Conservation (phyloP, 2,329 filamentous ascomycete species). For the Aspergillus piperis region DNA sequence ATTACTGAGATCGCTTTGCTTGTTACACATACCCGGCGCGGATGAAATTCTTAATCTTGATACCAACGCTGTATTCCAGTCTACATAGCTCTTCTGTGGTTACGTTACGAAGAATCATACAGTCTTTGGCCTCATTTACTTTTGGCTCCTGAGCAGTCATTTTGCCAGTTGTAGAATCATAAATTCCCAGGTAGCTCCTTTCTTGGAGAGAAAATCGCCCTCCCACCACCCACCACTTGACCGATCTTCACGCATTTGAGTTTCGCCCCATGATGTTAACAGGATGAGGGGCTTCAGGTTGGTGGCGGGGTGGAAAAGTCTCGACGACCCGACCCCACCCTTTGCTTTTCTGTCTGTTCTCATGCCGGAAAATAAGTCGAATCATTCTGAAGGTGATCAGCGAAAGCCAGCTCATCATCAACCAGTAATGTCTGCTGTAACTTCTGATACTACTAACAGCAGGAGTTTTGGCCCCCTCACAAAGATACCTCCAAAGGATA, state of each 20-base stretch:
- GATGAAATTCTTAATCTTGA: constrained; percentile 7
- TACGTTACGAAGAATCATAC: constrained; percentile 1
- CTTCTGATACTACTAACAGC: too few species aligned
- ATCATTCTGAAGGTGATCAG: too few species aligned
- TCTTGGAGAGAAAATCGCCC: too few species aligned
- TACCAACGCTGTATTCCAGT: constrained; percentile 10
- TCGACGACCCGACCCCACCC: constrained; percentile 2
- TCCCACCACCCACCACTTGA: background rate
- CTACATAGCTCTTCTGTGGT: background rate
- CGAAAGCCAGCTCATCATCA: too few species aligned
- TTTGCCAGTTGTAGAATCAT: background rate
- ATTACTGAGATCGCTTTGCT: background rate
- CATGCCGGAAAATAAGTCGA: too few species aligned
- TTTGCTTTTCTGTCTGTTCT: background rate
- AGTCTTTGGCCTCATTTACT: background rate
- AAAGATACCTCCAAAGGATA: too few species aligned
- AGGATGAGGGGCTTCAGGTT: constrained; percentile 3
- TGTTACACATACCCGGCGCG: background rate
- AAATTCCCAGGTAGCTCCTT: background rate
- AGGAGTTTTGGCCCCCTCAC: too few species aligned
- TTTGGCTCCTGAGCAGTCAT: background rate
- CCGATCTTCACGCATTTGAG: background rate
- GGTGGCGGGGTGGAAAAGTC: constrained; percentile 3
- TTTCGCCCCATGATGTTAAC: background rate
- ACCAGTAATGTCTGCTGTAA: too few species aligned